Evolutionary conservation across 1,139 yeast genomes (phyloP).

Genomic region (Tardiomyces depauwii): DNA sequence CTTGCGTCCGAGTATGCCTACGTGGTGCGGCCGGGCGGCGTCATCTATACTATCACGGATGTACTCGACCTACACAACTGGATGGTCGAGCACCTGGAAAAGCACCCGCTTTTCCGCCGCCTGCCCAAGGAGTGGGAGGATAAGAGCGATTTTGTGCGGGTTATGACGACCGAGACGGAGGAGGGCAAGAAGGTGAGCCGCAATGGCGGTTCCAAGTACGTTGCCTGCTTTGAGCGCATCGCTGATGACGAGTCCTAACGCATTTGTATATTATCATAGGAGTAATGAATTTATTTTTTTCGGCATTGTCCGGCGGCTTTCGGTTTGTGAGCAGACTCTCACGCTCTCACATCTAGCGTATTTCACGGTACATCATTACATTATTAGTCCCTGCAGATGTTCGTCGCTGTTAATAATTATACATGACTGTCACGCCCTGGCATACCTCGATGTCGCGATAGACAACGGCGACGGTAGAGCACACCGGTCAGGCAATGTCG

Average conservation of each 20-base stretch:
- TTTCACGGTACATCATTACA: too few relatives aligned
- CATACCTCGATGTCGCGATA: too few relatives aligned
- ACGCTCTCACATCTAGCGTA: too few relatives aligned
- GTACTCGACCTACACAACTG: constrained; percentile 87
- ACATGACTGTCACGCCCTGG: too few relatives aligned
- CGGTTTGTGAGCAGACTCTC: too few relatives aligned
- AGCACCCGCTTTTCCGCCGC: constrained; percentile 84
- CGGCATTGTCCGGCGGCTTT: too few relatives aligned
- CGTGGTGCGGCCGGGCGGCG: constrained; percentile 76
- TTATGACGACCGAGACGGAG: constrained; percentile 88
- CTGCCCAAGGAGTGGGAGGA: constrained; percentile 70
- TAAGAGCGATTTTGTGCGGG: constrained; percentile 66
- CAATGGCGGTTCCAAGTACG: constrained; percentile 74
- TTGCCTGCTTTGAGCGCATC: constrained; percentile 74
- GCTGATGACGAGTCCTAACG: not conserved
- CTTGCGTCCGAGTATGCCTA: constrained; percentile 86
- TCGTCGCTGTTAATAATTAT: too few relatives aligned
- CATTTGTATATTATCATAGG: not conserved
- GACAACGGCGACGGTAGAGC: too few relatives aligned
- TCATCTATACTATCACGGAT: constrained; percentile 89
- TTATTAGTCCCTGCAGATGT: too few relatives aligned
- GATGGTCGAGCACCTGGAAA: constrained; percentile 90
- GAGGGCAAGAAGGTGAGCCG: constrained; percentile 95
- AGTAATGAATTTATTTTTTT: not conserved
- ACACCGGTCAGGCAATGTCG: not conserved